Base-by-base conservation (phyloP, 2,329 filamentous ascomycete genomes). In the Apiospora saccharicola region DNA sequence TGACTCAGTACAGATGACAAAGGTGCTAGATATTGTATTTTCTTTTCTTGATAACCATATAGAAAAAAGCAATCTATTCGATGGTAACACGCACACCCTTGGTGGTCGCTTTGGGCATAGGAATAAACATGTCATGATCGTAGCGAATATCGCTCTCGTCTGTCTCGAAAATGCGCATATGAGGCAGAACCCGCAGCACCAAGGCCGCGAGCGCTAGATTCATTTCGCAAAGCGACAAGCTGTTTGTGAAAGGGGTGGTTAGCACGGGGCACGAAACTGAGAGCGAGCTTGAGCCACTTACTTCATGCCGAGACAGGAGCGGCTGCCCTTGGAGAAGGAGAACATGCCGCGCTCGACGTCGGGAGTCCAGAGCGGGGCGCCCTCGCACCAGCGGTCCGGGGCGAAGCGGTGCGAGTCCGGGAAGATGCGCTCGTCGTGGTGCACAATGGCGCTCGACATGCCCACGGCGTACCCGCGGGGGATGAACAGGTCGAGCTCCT, bases 311-410 rank as follows among this genome's bases (percentile, higher is more conserved):
- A 57, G 68, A 24, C 68, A 70, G 22, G 47, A n/a, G 19, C 68
- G 68, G 79, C 78, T 1, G 84, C 85, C 68, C 81, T 84, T 3
- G 80, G 82, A 73, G 37, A 86, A 87, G 1, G 83, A 71, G 19
- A 86, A 77, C 61, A 86, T 79, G 53, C 80, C 81, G n/a, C 78
- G 79, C 41, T 84, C 81, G 0, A 85, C 72, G 1, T 77, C 75
- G 61, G 80, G 80, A 4, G 78, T 78, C 43, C 73, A 74, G 43
- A 78, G 71, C 69, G 76, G 75, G 30, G n/a, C 10, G 41, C 79
- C 77, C 47, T 81, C 81, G 5, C 86, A 73, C 80, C 82, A 86
- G 3, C 85, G 80, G 53, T 85, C 82, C 0, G 85, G 85, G 4
- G 74, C 67, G 71, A 84, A 87, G 0, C 75, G 72, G 51, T 84